phyloP scores from a whole-genome alignment of 2,329 filamentous ascomycete species.

The Verticillium isaacii region DNA sequence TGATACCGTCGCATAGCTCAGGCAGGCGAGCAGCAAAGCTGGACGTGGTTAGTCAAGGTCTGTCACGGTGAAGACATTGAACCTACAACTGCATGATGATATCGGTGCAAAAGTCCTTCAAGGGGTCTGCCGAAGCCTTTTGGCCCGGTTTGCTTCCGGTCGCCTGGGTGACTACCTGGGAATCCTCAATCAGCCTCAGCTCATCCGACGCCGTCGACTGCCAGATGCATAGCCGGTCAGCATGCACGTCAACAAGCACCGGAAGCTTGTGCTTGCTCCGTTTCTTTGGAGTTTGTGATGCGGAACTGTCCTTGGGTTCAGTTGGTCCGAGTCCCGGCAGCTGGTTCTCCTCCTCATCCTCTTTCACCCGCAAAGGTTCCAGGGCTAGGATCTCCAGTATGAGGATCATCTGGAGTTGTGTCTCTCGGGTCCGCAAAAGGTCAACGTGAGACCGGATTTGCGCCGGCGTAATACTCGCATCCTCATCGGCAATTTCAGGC shows the following conservation, averaged over 20 bases:
- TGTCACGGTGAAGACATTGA: neutral
- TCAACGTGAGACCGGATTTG: slow-evolving; percentile 60
- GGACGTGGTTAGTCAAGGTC: slow-evolving; percentile 25
- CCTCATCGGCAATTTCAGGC: slow-evolving; percentile 40
- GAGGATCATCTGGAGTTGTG: slow-evolving; percentile 74
- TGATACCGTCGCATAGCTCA: slow-evolving; percentile 64
- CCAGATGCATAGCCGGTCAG: slow-evolving; percentile 80
- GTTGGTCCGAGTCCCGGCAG: slow-evolving; percentile 38
- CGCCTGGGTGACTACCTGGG: slow-evolving; percentile 30
- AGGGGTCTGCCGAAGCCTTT: slow-evolving; percentile 51
- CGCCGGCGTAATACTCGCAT: slow-evolving; percentile 39
- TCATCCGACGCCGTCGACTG: slow-evolving; percentile 67
- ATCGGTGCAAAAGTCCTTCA: slow-evolving; percentile 74
- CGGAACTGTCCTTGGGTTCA: slow-evolving; percentile 23
- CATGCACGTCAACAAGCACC: slow-evolving; percentile 64
- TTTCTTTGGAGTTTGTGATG: slow-evolving; percentile 42
- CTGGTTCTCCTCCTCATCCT: slow-evolving; percentile 37
- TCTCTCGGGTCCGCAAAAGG: slow-evolving; percentile 68
- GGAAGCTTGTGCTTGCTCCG: slow-evolving; percentile 59
- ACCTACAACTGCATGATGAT: slow-evolving; percentile 75
- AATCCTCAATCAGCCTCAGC: slow-evolving; percentile 43
- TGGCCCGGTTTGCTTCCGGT: slow-evolving; percentile 31
- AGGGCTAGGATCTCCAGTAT: slow-evolving; percentile 73
- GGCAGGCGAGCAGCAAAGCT: slow-evolving; percentile 75
- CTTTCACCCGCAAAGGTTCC: slow-evolving; percentile 45